Conservation (phyloP, 306 rosid species). For the Rosa multiflora region DNA sequence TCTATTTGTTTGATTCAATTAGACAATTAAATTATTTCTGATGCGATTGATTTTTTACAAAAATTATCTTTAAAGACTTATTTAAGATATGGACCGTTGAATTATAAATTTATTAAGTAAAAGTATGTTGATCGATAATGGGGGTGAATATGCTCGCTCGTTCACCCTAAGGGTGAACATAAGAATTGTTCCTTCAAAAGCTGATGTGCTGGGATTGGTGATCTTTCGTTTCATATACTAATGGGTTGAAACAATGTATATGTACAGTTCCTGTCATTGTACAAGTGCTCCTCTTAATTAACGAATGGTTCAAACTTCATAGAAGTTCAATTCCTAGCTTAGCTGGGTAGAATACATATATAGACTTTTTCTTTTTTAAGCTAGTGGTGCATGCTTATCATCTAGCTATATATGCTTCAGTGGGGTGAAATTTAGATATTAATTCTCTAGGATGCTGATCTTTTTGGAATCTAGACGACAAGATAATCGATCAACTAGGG, state of each 20-base stretch:
- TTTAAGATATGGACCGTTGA: too few species aligned
- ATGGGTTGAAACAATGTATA: neutral
- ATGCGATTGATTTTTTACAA: too few species aligned
- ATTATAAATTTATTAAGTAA: too few species aligned
- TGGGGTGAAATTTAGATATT: neutral
- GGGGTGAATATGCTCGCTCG: too few species aligned
- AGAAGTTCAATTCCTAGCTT: neutral
- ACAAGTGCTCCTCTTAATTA: neutral
- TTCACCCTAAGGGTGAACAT: too few species aligned
- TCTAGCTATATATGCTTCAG: neutral
- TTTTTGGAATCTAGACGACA: constrained; percentile 29
- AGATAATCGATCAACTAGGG: neutral
- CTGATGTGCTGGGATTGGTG: neutral
- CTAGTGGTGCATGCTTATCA: neutral
- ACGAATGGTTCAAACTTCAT: neutral
- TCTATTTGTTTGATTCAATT: too few species aligned
- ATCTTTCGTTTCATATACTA: neutral
- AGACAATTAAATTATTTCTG: too few species aligned
- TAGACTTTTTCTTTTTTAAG: neutral
- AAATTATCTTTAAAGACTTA: too few species aligned
- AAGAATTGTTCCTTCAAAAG: too few species aligned
- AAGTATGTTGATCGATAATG: too few species aligned
- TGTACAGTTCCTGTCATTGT: neutral
- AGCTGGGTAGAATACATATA: neutral
- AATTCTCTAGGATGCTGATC: constrained; percentile 11